These are phyloP conservation scores for Starmera stellimalicola DNA, from an alignment of 1,139 yeast species.

Conservation along the genomic window DNA sequence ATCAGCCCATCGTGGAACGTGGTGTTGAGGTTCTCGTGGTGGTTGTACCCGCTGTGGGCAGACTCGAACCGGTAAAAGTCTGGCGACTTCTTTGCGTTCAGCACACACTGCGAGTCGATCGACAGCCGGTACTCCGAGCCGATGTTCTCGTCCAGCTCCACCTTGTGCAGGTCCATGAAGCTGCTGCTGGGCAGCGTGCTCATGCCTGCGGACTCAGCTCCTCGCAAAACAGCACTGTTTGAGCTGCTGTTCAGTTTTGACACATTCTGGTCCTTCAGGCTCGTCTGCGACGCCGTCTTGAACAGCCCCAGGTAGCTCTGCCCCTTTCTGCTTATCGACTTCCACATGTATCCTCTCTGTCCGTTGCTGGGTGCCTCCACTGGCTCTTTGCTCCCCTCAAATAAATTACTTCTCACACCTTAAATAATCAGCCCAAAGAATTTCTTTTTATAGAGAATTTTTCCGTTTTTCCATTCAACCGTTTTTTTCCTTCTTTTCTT, in stretches of 20 bases:
- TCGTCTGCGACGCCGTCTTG: background rate
- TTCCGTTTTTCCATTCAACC: background rate
- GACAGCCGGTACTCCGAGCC: background rate
- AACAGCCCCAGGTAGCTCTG: constrained; percentile 1
- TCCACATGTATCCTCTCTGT: constrained; percentile 1
- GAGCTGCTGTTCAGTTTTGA: background rate
- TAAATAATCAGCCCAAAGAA: background rate
- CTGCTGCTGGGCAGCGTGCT: background rate
- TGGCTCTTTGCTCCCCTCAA: no score
- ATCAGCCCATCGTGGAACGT: constrained; percentile 35
- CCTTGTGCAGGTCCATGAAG: background rate
- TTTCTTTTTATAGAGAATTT: background rate
- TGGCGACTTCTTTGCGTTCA: constrained; percentile 4
- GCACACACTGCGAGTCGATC: background rate
- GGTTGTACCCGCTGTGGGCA: constrained; percentile 39
- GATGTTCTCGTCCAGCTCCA: background rate
- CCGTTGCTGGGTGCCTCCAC: background rate
- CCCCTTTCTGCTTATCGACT: constrained; percentile 2
- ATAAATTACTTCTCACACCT: no score
- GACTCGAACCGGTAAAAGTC: constrained; percentile 38
- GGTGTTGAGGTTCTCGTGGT: constrained; percentile 29
- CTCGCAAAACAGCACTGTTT: background rate
- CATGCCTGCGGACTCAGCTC: background rate
- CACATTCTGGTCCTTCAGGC: background rate
- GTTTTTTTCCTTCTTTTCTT: background rate